A percentile compares a stretch with the other conserved stretches of the same genome.
These are phyloP conservation scores for Rubia yunnanensis DNA, from an alignment of 257 asterid genomes.

Conservation along the genomic window DNA sequence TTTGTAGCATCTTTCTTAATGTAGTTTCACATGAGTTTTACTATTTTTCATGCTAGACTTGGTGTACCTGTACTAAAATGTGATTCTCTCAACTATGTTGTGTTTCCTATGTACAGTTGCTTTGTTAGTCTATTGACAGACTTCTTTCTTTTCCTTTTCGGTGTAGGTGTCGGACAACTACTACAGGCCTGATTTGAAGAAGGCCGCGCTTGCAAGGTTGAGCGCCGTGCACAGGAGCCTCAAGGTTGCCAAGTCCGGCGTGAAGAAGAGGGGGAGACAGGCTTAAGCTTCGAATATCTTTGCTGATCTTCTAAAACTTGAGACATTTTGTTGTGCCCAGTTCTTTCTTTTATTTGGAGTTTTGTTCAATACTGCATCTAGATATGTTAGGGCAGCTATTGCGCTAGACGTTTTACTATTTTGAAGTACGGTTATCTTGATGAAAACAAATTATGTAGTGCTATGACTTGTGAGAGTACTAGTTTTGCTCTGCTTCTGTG, in stretches of 20 bases:
- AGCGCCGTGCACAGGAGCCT: conserved; percentile 78
- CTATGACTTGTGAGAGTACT: not conserved
- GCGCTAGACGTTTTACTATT: not conserved
- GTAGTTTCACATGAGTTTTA: no score
- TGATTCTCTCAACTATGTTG: no score
- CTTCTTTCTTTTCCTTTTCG: not conserved
- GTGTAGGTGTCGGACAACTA: conserved; percentile 66
- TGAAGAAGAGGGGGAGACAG: conserved; percentile 87
- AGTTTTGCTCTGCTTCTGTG: no score
- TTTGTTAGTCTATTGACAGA: not conserved
- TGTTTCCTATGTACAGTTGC: no score
- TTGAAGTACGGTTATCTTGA: not conserved
- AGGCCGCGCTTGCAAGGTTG: conserved; percentile 88
- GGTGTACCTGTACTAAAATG: no score
- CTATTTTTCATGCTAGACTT: no score
- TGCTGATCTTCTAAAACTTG: not conserved
- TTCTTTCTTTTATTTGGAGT: not conserved
- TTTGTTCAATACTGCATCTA: not conserved
- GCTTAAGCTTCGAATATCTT: conserved; percentile 3
- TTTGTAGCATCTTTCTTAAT: no score
- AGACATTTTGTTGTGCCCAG: conserved; percentile 5
- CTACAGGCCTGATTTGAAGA: conserved; percentile 86
- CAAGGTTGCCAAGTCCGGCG: conserved; percentile 86
- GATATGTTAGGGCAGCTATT: not conserved
- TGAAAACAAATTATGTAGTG: not conserved